Base-by-base conservation (phyloP, 257 asterid species). In the Solanum chaucha region DNA sequence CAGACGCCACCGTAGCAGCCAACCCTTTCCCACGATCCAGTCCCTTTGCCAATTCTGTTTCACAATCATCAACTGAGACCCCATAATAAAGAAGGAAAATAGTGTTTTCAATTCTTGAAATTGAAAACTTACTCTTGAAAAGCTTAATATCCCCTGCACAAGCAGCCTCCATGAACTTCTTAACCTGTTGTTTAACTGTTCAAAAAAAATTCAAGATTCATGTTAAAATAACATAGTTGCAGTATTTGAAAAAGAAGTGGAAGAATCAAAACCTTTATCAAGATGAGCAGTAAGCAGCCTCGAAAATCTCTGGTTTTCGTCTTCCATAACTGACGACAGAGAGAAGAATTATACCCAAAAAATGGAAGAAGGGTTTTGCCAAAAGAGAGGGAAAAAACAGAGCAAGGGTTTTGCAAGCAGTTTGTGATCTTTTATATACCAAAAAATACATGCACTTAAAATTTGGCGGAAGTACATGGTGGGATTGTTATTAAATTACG, bases 11-110 rank as follows among this genome's bases (percentile, higher is more conserved):
- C 13, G 59, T 94, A 86, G 89, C 92, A 12, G 93, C 89, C 80
- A 95, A 87, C 77, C 98, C 99, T 87, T 95, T 94, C 44, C 98
- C 98, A 85, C 87, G 94, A 90, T 94, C 99, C 83, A 97, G 97
- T 78, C 90, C 93, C 70, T 87, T 89, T 22, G 93, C 98, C 84
- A 91, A 86, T 48, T 91, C 98, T 96, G 70, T 85, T 71, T 40
- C 20, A 46, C 84, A 85, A 41, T 26, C 75, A 26, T 85, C 40
- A 24, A 84, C 58, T 26, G 26, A 59, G 26, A 59, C 12, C 26
- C 48, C 48, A 22, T 8, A 22, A 58, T 46, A 82, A 70, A 48
- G 6, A 48, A 48, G 59, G 59, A 48, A 48, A 64, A n/a, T 64
- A 64, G 28, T n/a, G 8, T 58, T 51, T 51, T 51, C 61, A 2